Percentiles rank a stretch among this genome's conserved stretches.
Evolutionary conservation across 2,329 filamentous ascomycete species (phyloP).

Genomic region (Phyllosticta capitalensis): DNA sequence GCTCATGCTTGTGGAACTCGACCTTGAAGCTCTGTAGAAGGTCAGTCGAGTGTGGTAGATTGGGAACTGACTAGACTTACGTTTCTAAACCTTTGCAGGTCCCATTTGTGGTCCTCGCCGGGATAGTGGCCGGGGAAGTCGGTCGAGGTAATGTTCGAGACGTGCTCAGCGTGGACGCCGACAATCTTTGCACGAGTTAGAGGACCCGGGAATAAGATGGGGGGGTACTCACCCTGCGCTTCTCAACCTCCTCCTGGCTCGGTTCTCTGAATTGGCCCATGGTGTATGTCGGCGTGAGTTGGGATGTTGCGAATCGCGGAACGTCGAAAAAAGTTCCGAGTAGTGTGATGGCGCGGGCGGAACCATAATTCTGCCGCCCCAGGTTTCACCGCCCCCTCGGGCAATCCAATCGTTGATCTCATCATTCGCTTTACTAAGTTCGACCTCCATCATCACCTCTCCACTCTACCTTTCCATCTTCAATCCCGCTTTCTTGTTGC

Average conservation of each 20-base stretch:
- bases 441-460: constrained; percentile 2
- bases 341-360: background rate
- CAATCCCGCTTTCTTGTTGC: constrained; percentile 4
- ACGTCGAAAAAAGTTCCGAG: constrained; percentile 13
- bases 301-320: constrained; percentile 12
- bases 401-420: constrained; percentile 6
- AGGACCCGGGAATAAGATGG: background rate
- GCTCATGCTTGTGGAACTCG: constrained; percentile 74
- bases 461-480: constrained; percentile 8
- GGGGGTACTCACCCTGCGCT: constrained; percentile 46
- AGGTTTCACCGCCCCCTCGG: background rate
- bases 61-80: constrained; percentile 27
- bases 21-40: constrained; percentile 55
- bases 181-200: constrained; percentile 52
- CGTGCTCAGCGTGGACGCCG: constrained; percentile 79
- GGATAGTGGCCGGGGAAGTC: constrained; percentile 90
- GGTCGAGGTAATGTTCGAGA: constrained; percentile 78
- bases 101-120: constrained; percentile 77
- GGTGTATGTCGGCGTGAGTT: constrained; percentile 13
- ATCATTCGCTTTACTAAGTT: constrained; percentile 1
- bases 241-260: constrained; percentile 46
- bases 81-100: constrained; percentile 59
- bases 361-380: background rate
- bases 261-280: constrained; percentile 32
- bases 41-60: background rate